Conservation (phyloP, 225 moss, liverwort and hornwort genomes). For the Polytrichum commune region DNA sequence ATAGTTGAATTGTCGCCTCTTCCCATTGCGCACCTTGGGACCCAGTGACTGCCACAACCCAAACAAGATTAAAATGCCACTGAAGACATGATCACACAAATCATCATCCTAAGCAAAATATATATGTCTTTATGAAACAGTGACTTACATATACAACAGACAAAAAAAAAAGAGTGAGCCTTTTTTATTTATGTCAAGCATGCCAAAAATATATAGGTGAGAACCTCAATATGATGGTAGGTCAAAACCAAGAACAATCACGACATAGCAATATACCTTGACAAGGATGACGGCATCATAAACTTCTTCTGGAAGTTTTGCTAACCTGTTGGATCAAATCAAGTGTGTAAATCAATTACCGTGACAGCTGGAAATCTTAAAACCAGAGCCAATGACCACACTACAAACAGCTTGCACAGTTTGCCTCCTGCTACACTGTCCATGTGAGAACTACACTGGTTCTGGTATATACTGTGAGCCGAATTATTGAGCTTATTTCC, state of each 20-base stretch:
- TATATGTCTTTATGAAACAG: not conserved
- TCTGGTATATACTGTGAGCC: no score
- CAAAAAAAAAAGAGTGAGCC: no score
- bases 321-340: conserved; percentile 54
- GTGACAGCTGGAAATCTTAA: no score
- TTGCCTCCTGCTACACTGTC: no score
- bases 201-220: no score
- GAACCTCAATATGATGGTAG: no score
- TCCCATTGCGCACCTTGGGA: conserved; percentile 77
- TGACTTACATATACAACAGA: not conserved
- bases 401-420: no score
- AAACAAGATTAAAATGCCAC: not conserved
- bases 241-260: conserved; percentile 3
- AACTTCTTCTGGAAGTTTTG: conserved; percentile 76
- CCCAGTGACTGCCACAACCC: conserved; percentile 61
- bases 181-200: no score
- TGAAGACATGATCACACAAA: not conserved
- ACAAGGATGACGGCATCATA: conserved; percentile 89
- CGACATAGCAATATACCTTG: conserved; percentile 45
- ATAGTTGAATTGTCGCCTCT: conserved; percentile 79
- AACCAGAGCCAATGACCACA: no score
- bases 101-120: not conserved
- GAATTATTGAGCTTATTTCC: no score
- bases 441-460: no score
- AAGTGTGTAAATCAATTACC: no score